Evolutionary conservation across 2,329 filamentous ascomycete species (phyloP), one percentile per base, ranked within the genome.

Genomic region (Volutella citrinella): DNA sequence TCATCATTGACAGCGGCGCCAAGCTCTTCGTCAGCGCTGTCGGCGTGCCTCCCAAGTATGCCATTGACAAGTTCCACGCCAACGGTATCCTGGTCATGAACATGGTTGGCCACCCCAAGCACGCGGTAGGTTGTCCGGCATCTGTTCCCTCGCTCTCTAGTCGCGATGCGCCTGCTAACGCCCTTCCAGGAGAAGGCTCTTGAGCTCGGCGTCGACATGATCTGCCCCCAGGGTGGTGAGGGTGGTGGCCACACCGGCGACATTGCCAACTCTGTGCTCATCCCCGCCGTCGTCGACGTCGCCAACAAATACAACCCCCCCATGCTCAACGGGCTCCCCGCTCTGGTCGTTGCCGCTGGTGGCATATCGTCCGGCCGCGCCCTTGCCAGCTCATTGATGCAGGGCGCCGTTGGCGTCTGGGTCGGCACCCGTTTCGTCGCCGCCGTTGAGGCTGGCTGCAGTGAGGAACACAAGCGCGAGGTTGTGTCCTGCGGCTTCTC

Each of bases 341-440:
- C 87, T 5, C 69, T 94, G 49, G 90, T 96, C 1, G 80, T 96
- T 12, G 91, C 91, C 1, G 91, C 91, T 0, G 91, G 91, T 5
- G 91, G 91, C 1, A 84, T 97, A 25, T 82, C 78, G 54, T 85
- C 93, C 55, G 91, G 91, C 2, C 74, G 88, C 12, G 82, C 83
- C 32, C 68, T 97, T 36, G 91, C 91, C 1, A 80, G 80, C 38
- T 82, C 80, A 42, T 67, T 97, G 59, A 91, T 94, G 80, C 84
- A 93, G 55, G 91, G 91, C 12, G 91, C 90, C 2, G 72, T 76
- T 5, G 91, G 87, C 10, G 91, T 94, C 3, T 97, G 91, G 91
- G 90, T 97, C 2, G 91, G 91, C 18, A 96, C 91, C 40, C 73
- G 91, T 14, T 96, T 96, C 61, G 87, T 96, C 12, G 90, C 91